A percentile compares a stretch with the other conserved stretches of the same genome.
Evolutionary conservation across 805 yeast species (phyloP).

Genomic region (Candida railenensis): DNA sequence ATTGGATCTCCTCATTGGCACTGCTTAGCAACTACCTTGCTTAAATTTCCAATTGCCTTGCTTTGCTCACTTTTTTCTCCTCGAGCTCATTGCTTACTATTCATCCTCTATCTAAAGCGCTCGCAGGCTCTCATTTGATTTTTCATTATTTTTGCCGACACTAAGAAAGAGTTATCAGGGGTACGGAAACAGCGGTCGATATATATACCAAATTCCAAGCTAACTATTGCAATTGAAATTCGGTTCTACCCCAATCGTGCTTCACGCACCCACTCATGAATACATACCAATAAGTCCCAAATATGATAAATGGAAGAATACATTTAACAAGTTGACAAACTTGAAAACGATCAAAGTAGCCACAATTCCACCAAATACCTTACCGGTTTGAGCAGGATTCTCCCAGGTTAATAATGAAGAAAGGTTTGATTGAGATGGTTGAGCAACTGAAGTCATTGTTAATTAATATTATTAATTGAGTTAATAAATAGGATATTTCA

Average conservation of each 20-base stretch:
- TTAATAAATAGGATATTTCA: neutral
- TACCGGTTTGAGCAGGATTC: constrained; percentile 74
- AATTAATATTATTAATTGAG: neutral
- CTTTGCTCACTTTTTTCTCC: no score
- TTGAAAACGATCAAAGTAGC: constrained; percentile 56
- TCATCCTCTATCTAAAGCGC: neutral
- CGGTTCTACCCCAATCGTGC: no score
- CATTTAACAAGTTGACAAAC: constrained; percentile 59
- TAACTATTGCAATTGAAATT: no score
- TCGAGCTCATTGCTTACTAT: neutral
- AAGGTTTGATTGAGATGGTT: constrained; percentile 5
- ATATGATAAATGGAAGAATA: constrained; percentile 60
- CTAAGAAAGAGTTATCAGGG: neutral
- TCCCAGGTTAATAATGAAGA: constrained; percentile 65
- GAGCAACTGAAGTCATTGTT: constrained; percentile 9
- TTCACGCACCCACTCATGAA: neutral
- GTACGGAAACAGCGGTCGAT: neutral
- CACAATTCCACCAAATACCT: constrained; percentile 66
- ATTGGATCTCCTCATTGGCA: no score
- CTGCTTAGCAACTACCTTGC: no score
- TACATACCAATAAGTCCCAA: constrained; percentile 49
- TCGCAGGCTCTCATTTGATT: neutral
- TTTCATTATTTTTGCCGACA: neutral
- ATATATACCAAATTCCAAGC: neutral
- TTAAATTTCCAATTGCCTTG: no score